Conservation (phyloP, 768 basidiomycete genomes). For the Auricularia auricula-judae region DNA sequence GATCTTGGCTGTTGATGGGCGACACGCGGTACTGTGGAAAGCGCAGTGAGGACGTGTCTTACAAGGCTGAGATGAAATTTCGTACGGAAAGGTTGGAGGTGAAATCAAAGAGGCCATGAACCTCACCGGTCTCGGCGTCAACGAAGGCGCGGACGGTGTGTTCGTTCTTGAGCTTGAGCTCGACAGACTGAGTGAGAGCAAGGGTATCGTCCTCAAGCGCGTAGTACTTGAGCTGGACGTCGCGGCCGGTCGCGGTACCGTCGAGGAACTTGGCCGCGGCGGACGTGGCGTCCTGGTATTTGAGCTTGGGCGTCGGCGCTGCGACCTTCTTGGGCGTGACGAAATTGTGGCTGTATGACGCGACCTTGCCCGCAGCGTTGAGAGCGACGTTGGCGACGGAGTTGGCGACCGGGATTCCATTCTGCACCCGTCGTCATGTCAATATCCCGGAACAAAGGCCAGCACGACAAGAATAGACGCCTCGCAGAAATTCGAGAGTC, state of each 20-base stretch:
- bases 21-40: background rate
- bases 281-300: slow-evolving; percentile 1
- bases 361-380: slow-evolving; percentile 4
- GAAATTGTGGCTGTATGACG: slow-evolving; percentile 8
- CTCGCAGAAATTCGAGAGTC: background rate
- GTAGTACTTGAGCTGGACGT: slow-evolving; percentile 1
- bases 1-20: slow-evolving; percentile 3
- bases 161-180: slow-evolving; percentile 1
- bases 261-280: slow-evolving; percentile 5
- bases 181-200: background rate
- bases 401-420: slow-evolving; percentile 8
- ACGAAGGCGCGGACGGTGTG: background rate
- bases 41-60: no score
- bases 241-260: background rate
- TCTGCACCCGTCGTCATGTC: slow-evolving; percentile 3
- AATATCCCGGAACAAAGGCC: background rate
- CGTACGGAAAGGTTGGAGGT: background rate
- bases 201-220: background rate
- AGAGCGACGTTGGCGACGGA: slow-evolving; percentile 7
- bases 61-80: background rate
- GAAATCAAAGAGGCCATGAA: background rate
- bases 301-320: background rate
- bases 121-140: background rate
- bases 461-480: background rate
- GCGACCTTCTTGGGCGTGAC: background rate